phyloP scores from a whole-genome alignment of 306 rosid genomes.

The Senna siamea region DNA sequence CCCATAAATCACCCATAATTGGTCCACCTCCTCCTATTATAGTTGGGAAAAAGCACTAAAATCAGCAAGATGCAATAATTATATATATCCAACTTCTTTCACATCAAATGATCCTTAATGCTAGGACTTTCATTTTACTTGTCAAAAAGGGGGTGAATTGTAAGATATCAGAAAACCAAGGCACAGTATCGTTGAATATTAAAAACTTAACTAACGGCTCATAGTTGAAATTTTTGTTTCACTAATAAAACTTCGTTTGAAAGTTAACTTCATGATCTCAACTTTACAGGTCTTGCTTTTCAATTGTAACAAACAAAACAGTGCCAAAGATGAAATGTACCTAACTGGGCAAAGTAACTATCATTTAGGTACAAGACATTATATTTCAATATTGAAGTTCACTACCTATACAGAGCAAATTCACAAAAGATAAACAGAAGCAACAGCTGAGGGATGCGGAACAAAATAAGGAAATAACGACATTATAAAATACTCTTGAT shows the following conservation, averaged over 20 bases:
- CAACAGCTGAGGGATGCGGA: slow-evolving; percentile 2
- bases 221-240: slow-evolving; percentile 18
- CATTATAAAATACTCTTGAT: slow-evolving; percentile 16
- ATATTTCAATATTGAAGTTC: neutral
- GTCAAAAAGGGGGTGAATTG: neutral
- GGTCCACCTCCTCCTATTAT: slow-evolving; percentile 94
- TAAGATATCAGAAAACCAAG: neutral
- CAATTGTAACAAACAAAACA: slow-evolving; percentile 12
- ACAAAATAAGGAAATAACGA: slow-evolving; percentile 27
- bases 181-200: slow-evolving; percentile 6
- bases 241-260: neutral
- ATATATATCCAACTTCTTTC: neutral
- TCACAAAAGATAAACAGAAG: slow-evolving; percentile 15
- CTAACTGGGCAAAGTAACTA: neutral
- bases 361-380: neutral
- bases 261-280: slow-evolving; percentile 7
- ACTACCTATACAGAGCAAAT: neutral
- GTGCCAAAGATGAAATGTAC: slow-evolving; percentile 19
- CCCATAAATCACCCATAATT: slow-evolving; percentile 99
- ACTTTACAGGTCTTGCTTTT: slow-evolving; percentile 20
- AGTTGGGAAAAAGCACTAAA: slow-evolving; percentile 36
- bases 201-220: neutral
- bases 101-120: neutral
- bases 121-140: neutral
- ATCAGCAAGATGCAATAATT: slow-evolving; percentile 38